Percentiles rank a stretch among this genome's conserved stretches.
phyloP scores from a whole-genome alignment of 306 rosid species.

The Vigna reflexopilosa region DNA sequence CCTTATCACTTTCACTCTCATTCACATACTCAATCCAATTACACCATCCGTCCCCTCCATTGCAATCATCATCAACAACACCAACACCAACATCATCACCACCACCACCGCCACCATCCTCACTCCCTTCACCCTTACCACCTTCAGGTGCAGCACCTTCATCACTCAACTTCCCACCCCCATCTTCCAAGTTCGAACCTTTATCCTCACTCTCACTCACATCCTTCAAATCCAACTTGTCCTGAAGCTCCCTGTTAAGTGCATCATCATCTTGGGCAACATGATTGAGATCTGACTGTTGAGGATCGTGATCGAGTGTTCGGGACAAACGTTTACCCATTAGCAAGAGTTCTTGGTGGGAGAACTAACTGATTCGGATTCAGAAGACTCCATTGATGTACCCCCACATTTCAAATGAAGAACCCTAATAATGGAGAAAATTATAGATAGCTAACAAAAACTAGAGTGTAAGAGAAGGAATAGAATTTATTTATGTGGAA shows the following conservation, averaged over 20 bases:
- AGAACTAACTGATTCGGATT: slow-evolving; percentile 48
- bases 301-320: slow-evolving; percentile 56
- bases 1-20: slow-evolving; percentile 39
- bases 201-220: slow-evolving; percentile 35
- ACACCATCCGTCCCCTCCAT: slow-evolving; percentile 21
- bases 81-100: neutral
- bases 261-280: slow-evolving; percentile 35
- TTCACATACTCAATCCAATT: slow-evolving; percentile 47
- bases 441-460: slow-evolving; percentile 1
- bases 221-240: slow-evolving; percentile 53
- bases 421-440: slow-evolving; percentile 63
- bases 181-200: slow-evolving; percentile 41
- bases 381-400: slow-evolving; percentile 64
- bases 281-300: slow-evolving; percentile 48
- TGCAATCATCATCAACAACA: slow-evolving; percentile 31
- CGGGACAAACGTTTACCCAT: slow-evolving; percentile 44
- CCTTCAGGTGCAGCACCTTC: slow-evolving; percentile 45
- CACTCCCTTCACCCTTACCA: slow-evolving; percentile 36
- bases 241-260: slow-evolving; percentile 41
- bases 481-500: neutral
- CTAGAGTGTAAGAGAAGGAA: neutral
- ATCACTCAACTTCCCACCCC: slow-evolving; percentile 34
- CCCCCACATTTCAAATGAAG: slow-evolving; percentile 73
- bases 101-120: slow-evolving; percentile 18
- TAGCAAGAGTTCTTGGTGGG: slow-evolving; percentile 34